These are phyloP conservation scores for Toxoplasma gondii DNA, from an alignment of 169 alveolate genomes.

Conservation along the genomic window DNA sequence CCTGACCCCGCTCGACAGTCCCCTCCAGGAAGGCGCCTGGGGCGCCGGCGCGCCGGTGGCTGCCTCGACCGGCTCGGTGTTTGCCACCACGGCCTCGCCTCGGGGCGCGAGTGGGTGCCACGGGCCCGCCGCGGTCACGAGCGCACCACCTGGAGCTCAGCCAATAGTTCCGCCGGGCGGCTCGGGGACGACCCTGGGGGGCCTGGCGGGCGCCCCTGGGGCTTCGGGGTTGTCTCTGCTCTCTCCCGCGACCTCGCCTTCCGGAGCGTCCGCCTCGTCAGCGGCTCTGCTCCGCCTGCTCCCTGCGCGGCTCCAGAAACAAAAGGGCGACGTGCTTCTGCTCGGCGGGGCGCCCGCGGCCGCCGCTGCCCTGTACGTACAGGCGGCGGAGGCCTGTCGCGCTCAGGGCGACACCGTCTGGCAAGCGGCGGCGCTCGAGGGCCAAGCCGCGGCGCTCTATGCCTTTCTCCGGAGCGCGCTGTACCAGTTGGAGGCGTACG, in stretches of 20 bases:
- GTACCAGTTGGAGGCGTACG: background rate
- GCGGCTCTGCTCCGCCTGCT: constrained; percentile 39
- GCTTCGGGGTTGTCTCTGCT: background rate
- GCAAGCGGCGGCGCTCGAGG: constrained; percentile 57
- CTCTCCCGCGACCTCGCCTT: background rate
- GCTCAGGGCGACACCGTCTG: constrained; percentile 52
- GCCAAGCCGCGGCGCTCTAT: constrained; percentile 56
- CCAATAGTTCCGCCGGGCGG: too few species aligned
- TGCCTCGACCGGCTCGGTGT: background rate
- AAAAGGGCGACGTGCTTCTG: constrained; percentile 37
- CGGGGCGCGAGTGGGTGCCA: background rate
- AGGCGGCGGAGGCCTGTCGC: constrained; percentile 54
- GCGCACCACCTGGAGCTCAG: too few species aligned
- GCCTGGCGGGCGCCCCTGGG: too few species aligned
- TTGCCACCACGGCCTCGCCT: background rate
- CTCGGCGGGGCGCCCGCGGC: constrained; percentile 58
- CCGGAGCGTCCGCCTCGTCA: background rate
- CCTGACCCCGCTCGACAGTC: constrained; percentile 43
- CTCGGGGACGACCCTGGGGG: too few species aligned
- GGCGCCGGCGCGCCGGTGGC: background rate
- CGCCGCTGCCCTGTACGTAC: constrained; percentile 35
- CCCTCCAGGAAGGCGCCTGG: background rate
- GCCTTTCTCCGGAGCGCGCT: constrained; percentile 30
- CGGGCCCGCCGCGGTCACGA: background rate
- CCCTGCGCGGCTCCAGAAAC: constrained; percentile 58